Percentiles rank a stretch among this genome's conserved stretches.
phyloP scores from a whole-genome alignment of 129 eudicot genomes.

The Artemisia annua region DNA sequence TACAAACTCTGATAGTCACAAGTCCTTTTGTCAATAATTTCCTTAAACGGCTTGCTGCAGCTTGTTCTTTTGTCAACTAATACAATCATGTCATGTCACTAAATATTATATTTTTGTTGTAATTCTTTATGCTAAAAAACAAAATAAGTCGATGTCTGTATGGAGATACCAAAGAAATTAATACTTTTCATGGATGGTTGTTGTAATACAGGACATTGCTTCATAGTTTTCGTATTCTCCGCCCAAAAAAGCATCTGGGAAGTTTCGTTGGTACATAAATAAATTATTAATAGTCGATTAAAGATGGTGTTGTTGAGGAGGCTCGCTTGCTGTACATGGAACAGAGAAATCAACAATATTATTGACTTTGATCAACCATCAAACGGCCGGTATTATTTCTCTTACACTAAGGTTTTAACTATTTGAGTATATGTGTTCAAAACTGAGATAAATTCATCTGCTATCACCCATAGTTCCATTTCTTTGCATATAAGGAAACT shows the following conservation, averaged over 20 bases:
- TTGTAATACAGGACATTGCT: constrained; percentile 20
- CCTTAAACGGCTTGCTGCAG: not conserved
- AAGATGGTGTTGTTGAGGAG: constrained; percentile 57
- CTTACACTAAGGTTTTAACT: no score
- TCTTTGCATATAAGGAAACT: no score
- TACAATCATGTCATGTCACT: not conserved
- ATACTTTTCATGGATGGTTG: constrained; percentile 7
- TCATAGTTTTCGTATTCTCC: constrained; percentile 22
- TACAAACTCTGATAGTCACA: no score
- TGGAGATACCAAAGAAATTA: constrained; percentile 26
- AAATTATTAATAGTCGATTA: constrained; percentile 2
- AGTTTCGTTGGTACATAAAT: not conserved
- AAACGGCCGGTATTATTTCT: constrained; percentile 57
- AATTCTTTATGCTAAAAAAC: constrained; percentile 3
- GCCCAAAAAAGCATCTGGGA: constrained; percentile 31
- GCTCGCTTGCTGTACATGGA: constrained; percentile 72
- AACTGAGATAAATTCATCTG: no score
- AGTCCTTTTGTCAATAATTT: no score
- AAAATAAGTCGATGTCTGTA: not conserved
- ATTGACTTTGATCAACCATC: constrained; percentile 75
- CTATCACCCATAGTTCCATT: no score
- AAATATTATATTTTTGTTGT: not conserved
- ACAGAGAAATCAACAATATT: constrained; percentile 59
- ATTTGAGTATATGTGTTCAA: no score
- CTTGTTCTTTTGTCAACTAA: not conserved